These are phyloP conservation scores for Fusarium liriodendri DNA, from an alignment of 2,329 filamentous ascomycete genomes.

Conservation along the genomic window DNA sequence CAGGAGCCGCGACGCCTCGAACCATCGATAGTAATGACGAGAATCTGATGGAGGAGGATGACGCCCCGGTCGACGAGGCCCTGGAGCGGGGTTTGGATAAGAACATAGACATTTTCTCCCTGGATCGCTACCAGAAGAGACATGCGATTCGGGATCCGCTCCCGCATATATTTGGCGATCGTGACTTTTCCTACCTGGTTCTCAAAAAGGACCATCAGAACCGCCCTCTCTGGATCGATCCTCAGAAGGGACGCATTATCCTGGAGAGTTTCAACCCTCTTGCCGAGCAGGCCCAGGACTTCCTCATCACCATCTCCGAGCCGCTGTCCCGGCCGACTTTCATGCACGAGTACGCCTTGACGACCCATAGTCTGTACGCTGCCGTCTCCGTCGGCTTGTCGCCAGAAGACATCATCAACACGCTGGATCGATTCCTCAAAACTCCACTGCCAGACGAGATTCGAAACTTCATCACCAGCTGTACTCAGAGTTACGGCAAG, in stretches of 20 bases:
- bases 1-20: conserved; percentile 69
- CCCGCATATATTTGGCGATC: conserved; percentile 58
- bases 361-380: conserved; percentile 92
- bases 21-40: conserved; percentile 68
- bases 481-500: conserved; percentile 92
- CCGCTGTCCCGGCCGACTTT: conserved; percentile 89
- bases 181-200: conserved; percentile 84
- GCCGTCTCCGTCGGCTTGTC: conserved; percentile 95
- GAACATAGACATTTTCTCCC: conserved; percentile 70
- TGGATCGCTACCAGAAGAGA: conserved; percentile 62
- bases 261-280: conserved; percentile 94
- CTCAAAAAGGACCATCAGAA: conserved; percentile 91
- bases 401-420: conserved; percentile 88
- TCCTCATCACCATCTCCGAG: conserved; percentile 95
- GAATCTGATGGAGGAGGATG: conserved; percentile 54
- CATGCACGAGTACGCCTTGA: conserved; percentile 93
- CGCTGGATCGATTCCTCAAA: conserved; percentile 89
- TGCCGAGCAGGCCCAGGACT: conserved; percentile 89
- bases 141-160: conserved; percentile 57
- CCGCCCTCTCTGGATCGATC: conserved; percentile 94
- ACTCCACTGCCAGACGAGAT: conserved; percentile 86
- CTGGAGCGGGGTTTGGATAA: conserved; percentile 67
- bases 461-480: conserved; percentile 79
- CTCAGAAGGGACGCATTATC: conserved; percentile 85
- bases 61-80: conserved; percentile 62